Percentiles rank a stretch among this genome's conserved stretches.
Conservation (phyloP, 2,329 filamentous ascomycete species). For the Penicillium fuscoglaucum region DNA sequence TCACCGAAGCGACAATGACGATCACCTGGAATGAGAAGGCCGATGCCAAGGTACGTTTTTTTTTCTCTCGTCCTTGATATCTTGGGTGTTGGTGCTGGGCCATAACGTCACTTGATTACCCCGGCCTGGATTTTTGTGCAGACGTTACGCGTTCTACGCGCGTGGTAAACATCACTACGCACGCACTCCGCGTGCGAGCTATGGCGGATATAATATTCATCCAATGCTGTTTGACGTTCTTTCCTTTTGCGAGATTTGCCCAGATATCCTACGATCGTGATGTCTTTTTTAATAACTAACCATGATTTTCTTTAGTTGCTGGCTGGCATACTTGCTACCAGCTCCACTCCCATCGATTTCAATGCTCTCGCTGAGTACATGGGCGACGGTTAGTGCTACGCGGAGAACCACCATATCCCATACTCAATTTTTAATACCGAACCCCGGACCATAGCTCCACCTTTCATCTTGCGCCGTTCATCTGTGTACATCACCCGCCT, state of each 20-base stretch:
- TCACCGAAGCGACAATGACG: neutral
- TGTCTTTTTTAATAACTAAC: neutral
- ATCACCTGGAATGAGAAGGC: neutral
- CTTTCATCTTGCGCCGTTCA: neutral
- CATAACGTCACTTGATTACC: too few relatives aligned
- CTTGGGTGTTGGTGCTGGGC: too few relatives aligned
- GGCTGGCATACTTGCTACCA: neutral
- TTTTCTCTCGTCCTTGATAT: too few relatives aligned
- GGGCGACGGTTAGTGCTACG: neutral
- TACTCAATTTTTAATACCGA: neutral
- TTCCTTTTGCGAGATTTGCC: neutral
- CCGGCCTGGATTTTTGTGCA: too few relatives aligned
- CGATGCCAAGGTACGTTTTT: neutral
- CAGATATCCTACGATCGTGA: rapidly evolving
- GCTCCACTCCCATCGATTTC: neutral
- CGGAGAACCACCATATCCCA: neutral
- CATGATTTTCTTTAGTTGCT: neutral
- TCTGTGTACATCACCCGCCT: too few relatives aligned
- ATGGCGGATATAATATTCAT: neutral
- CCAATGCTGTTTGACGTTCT: neutral
- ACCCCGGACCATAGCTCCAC: neutral
- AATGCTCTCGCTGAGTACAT: neutral
- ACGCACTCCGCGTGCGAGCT: too few relatives aligned
- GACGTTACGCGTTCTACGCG: too few relatives aligned
- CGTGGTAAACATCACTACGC: too few relatives aligned